These are phyloP conservation scores for Senna tora DNA, from an alignment of 306 rosid genomes.

Conservation along the genomic window DNA sequence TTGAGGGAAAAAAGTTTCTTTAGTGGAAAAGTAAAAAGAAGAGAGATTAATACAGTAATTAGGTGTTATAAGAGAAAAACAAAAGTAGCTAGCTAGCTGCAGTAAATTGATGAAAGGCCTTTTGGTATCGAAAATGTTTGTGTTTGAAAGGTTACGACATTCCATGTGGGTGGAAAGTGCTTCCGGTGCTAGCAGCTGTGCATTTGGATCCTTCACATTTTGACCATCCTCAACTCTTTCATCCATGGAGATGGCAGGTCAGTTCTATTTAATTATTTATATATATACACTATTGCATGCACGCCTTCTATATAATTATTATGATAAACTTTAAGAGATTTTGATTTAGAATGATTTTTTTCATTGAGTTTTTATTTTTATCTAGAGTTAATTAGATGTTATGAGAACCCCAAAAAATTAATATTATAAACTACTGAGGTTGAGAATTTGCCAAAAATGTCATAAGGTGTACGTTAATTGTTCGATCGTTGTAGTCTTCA, in stretches of 20 bases:
- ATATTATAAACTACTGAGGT: neutral
- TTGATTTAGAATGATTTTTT: too few species aligned
- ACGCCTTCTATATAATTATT: slow-evolving; percentile 34
- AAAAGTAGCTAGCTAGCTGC: slow-evolving; percentile 23
- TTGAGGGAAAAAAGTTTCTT: neutral
- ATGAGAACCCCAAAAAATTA: too few species aligned
- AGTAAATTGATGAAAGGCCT: neutral
- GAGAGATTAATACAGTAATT: neutral
- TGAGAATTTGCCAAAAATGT: slow-evolving; percentile 39
- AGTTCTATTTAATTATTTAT: slow-evolving; percentile 36
- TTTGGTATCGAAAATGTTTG: slow-evolving; percentile 26
- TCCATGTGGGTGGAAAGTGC: slow-evolving; percentile 99
- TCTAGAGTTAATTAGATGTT: too few species aligned
- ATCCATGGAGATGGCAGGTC: slow-evolving; percentile 99
- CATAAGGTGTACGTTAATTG: neutral
- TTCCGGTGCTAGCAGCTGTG: slow-evolving; percentile 94
- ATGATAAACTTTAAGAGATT: too few species aligned
- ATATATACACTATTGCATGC: slow-evolving; percentile 32
- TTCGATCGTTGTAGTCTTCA: neutral
- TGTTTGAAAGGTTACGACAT: slow-evolving; percentile 83
- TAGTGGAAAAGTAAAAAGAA: neutral
- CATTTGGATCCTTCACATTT: slow-evolving; percentile 91
- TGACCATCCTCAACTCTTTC: slow-evolving; percentile 93
- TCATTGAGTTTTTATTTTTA: too few species aligned
- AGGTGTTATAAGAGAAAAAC: slow-evolving; percentile 13